These are phyloP conservation scores for Cylindrotheca closterium DNA, from an alignment of 108 stramenopile genomes.

Conservation along the genomic window DNA sequence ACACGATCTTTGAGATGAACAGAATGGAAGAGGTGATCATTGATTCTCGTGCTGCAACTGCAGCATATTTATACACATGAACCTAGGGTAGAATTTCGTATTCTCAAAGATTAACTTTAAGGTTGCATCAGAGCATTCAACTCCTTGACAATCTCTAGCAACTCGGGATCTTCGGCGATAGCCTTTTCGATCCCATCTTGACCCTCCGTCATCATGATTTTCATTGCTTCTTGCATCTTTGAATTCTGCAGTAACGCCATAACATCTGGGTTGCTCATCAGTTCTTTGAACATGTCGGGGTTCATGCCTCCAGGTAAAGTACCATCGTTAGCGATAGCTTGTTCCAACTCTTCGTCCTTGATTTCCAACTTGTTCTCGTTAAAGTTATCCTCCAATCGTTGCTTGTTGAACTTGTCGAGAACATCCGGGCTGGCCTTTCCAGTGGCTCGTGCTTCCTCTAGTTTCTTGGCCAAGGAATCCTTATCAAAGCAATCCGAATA, in stretches of 20 bases:
- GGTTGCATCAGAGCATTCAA: conserved; percentile 10
- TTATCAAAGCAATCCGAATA: conserved; percentile 71
- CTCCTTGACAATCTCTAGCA: conserved; percentile 47
- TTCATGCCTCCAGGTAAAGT: conserved; percentile 61
- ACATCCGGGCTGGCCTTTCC: conserved; percentile 58
- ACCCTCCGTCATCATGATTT: conserved; percentile 57
- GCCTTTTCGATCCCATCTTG: conserved; percentile 47
- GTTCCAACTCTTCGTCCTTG: conserved; percentile 42
- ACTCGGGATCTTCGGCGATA: conserved; percentile 47
- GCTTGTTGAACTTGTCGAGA: conserved; percentile 53
- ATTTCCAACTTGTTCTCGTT: conserved; percentile 38
- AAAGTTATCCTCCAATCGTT: conserved; percentile 32
- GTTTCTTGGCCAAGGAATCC: conserved; percentile 43
- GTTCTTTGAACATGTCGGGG: conserved; percentile 45
- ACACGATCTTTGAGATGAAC: conserved; percentile 20
- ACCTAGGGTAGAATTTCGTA: no score
- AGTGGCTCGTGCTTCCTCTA: conserved; percentile 40
- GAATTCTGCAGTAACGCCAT: conserved; percentile 50
- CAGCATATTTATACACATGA: no score
- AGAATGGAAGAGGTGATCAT: no score
- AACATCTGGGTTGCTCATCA: conserved; percentile 54
- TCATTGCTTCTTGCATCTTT: conserved; percentile 71
- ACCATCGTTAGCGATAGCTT: conserved; percentile 43
- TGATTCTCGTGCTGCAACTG: no score
- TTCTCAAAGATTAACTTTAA: background rate